Evolutionary conservation across 2,329 filamentous ascomycete genomes (phyloP).

Genomic region (Colletotrichum tanaceti): DNA sequence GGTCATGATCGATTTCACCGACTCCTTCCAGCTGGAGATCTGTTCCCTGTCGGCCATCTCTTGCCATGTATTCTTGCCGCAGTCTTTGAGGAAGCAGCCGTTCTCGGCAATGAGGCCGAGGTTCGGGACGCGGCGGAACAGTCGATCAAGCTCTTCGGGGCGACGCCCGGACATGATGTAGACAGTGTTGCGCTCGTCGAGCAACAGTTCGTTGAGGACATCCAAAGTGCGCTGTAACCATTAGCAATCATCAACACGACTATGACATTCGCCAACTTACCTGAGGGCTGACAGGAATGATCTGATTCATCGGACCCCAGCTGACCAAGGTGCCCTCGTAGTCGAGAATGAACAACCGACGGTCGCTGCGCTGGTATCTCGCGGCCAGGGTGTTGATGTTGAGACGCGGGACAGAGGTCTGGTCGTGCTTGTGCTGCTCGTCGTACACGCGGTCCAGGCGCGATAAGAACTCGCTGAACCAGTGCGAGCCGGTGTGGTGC

Average conservation of each 20-base stretch:
- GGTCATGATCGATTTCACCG: constrained; percentile 82
- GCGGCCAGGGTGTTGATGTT: constrained; percentile 73
- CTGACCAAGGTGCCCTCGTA: constrained; percentile 93
- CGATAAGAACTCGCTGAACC: constrained; percentile 81
- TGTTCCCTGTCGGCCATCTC: constrained; percentile 79
- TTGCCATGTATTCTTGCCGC: constrained; percentile 76
- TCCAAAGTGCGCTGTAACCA: constrained; percentile 77
- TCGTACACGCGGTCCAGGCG: constrained; percentile 81
- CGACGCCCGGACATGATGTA: constrained; percentile 94
- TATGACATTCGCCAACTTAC: constrained; percentile 43
- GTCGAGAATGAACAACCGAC: constrained; percentile 88
- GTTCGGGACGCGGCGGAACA: constrained; percentile 85
- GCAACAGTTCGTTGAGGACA: constrained; percentile 81
- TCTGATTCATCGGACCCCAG: constrained; percentile 85
- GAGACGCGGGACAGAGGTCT: constrained; percentile 86
- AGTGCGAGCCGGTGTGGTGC: constrained; percentile 85
- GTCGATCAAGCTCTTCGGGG: constrained; percentile 86
- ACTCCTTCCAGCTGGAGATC: constrained; percentile 83
- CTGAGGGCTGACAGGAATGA: constrained; percentile 85
- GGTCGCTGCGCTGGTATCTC: constrained; percentile 73
- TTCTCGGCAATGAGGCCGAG: constrained; percentile 95
- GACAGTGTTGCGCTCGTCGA: constrained; percentile 84
- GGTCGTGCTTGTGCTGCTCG: constrained; percentile 86
- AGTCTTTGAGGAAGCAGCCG: constrained; percentile 86
- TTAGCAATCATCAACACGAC: constrained; percentile 28